Conservation (phyloP, 1,139 yeast species). For the Schizosaccharomyces versatilis region DNA sequence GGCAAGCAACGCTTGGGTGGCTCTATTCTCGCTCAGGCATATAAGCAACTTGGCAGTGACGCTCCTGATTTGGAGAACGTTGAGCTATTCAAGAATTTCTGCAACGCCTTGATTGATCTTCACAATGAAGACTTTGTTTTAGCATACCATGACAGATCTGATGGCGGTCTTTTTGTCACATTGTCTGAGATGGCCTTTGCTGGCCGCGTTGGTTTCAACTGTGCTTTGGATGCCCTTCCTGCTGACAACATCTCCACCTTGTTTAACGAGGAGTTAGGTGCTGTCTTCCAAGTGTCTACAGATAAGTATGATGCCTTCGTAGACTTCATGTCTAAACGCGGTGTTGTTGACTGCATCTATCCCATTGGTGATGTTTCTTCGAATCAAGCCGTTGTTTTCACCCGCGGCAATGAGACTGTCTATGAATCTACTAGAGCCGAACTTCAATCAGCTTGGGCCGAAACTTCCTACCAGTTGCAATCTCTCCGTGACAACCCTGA, state of each 20-base stretch:
- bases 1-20: slow-evolving; percentile 50
- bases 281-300: slow-evolving; percentile 67
- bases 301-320: slow-evolving; percentile 34
- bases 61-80: slow-evolving; percentile 70
- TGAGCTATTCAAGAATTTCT: slow-evolving; percentile 39
- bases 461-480: slow-evolving; percentile 79
- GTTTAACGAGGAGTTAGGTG: slow-evolving; percentile 88
- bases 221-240: slow-evolving; percentile 16
- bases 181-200: slow-evolving; percentile 93
- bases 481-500: slow-evolving; percentile 82
- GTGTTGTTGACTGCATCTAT: slow-evolving; percentile 34
- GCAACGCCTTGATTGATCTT: slow-evolving; percentile 43
- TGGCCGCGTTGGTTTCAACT: slow-evolving; percentile 59
- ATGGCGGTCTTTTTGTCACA: slow-evolving; percentile 83
- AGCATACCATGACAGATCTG: slow-evolving; percentile 91
- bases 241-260: slow-evolving; percentile 21
- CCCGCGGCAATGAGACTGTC: slow-evolving; percentile 17
- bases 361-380: slow-evolving; percentile 44
- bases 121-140: slow-evolving; percentile 40
- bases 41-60: slow-evolving; percentile 57
- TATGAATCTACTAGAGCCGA: slow-evolving; percentile 39
- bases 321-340: slow-evolving; percentile 31
- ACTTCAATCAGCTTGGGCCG: slow-evolving; percentile 69
- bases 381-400: slow-evolving; percentile 25
- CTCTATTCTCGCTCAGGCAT: slow-evolving; percentile 86